These are phyloP conservation scores for Leucoagaricus sp. DNA, from an alignment of 1,284 basidiomycete species.

Conservation along the genomic window DNA sequence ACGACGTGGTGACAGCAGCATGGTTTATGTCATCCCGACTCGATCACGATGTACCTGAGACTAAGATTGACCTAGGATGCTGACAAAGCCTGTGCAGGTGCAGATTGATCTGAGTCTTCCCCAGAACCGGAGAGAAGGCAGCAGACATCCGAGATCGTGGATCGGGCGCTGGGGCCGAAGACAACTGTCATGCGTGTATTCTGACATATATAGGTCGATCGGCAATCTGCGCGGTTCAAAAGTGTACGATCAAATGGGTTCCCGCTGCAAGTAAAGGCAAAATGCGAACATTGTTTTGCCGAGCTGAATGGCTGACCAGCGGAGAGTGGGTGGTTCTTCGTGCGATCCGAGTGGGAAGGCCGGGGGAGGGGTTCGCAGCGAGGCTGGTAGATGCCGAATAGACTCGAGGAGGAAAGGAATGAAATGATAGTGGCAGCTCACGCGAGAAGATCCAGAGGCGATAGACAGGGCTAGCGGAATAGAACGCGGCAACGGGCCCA, in stretches of 20 bases:
- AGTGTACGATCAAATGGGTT: slow-evolving; percentile 7
- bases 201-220: slow-evolving; percentile 15
- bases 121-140: slow-evolving; percentile 33
- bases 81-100: slow-evolving; percentile 13
- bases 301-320: not conserved
- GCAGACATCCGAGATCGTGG: slow-evolving; percentile 34
- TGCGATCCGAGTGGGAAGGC: slow-evolving; percentile 12
- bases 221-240: slow-evolving; percentile 32
- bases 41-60: slow-evolving; percentile 28
- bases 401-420: slow-evolving; percentile 14
- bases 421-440: slow-evolving; percentile 19
- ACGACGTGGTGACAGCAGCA: slow-evolving; percentile 9
- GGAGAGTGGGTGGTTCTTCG: slow-evolving; percentile 3
- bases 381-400: slow-evolving; percentile 11
- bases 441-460: slow-evolving; percentile 33
- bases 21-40: slow-evolving; percentile 12
- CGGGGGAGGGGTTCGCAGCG: slow-evolving; percentile 4
- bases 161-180: slow-evolving; percentile 29
- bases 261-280: slow-evolving; percentile 1
- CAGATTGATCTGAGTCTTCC: slow-evolving; percentile 30
- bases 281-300: slow-evolving; percentile 12
- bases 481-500: slow-evolving; percentile 45
- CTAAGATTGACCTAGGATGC: slow-evolving; percentile 23
- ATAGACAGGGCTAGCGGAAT: slow-evolving; percentile 28
- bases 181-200: slow-evolving; percentile 20